phyloP scores from a whole-genome alignment of 2,329 filamentous ascomycete species.

The Cyphellophora attinorum region DNA sequence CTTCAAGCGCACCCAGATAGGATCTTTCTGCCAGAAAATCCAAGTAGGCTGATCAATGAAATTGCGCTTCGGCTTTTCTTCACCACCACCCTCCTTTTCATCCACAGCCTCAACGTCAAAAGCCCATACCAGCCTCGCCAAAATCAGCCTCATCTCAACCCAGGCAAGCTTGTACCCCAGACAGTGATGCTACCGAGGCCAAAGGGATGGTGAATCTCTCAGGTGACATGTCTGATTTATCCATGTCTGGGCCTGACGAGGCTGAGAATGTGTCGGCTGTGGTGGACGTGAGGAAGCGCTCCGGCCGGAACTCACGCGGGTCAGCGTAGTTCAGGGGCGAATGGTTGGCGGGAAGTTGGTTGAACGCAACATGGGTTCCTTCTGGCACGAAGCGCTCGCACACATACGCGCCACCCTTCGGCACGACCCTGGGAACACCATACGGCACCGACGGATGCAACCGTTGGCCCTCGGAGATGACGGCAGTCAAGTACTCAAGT shows the following conservation, averaged over 20 bases:
- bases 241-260: too few species aligned
- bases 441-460: conserved; percentile 8
- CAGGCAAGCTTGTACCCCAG: conserved; percentile 34
- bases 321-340: conserved; percentile 5
- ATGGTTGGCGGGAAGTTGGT: conserved; percentile 6
- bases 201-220: too few species aligned
- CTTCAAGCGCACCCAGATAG: too few species aligned
- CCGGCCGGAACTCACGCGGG: conserved; percentile 8
- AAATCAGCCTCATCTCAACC: conserved; percentile 40
- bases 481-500: conserved; percentile 11
- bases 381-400: conserved; percentile 17
- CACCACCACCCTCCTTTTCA: not conserved
- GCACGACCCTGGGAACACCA: conserved; percentile 18
- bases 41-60: conserved; percentile 6
- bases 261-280: too few species aligned
- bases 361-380: conserved; percentile 7
- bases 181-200: conserved; percentile 1
- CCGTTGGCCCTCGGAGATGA: conserved; percentile 9
- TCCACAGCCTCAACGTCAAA: conserved; percentile 33
- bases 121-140: conserved; percentile 39
- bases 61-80: too few species aligned
- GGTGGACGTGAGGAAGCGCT: conserved; percentile 5
- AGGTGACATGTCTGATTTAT: too few species aligned
- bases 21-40: conserved; percentile 9
- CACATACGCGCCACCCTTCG: conserved; percentile 26